phyloP scores from a whole-genome alignment of 2,329 filamentous ascomycete species.

The Thermothelomyces thermophilus region DNA sequence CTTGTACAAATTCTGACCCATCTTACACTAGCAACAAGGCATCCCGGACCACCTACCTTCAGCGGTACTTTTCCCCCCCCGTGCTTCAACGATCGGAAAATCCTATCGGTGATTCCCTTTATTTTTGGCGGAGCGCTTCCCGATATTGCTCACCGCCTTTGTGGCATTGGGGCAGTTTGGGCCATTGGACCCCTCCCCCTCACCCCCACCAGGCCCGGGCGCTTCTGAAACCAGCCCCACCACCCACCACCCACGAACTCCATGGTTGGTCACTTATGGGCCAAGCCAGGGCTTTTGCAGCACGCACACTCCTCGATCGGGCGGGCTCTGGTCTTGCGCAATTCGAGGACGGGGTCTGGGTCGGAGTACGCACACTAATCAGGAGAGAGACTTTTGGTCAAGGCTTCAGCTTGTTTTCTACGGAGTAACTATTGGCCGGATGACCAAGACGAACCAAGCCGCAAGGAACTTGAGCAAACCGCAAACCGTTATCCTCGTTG shows the following conservation, averaged over 20 bases:
- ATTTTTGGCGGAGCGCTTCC: neutral
- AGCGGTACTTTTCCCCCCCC: too few species aligned
- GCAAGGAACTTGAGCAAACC: too few species aligned
- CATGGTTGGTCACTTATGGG: neutral
- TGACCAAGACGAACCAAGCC: too few species aligned
- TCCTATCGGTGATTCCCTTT: neutral
- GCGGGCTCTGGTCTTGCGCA: neutral
- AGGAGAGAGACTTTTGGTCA: too few species aligned
- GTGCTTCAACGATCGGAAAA: neutral
- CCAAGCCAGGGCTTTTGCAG: conserved; percentile 3
- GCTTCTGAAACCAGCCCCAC: conserved; percentile 8
- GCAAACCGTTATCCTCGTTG: too few species aligned
- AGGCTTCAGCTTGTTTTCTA: too few species aligned
- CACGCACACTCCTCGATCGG: conserved; percentile 2
- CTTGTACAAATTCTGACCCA: too few species aligned
- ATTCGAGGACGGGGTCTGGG: too few species aligned
- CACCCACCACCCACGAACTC: neutral
- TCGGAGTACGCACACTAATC: too few species aligned
- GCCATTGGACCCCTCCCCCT: conserved; percentile 9
- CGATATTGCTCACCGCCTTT: conserved; percentile 10
- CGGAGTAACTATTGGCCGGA: too few species aligned
- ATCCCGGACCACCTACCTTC: too few species aligned
- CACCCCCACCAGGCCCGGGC: neutral
- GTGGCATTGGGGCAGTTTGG: neutral
- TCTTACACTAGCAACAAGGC: too few species aligned